phyloP scores from a whole-genome alignment of 2,329 filamentous ascomycete genomes.

The Exophiala oligosperma region DNA sequence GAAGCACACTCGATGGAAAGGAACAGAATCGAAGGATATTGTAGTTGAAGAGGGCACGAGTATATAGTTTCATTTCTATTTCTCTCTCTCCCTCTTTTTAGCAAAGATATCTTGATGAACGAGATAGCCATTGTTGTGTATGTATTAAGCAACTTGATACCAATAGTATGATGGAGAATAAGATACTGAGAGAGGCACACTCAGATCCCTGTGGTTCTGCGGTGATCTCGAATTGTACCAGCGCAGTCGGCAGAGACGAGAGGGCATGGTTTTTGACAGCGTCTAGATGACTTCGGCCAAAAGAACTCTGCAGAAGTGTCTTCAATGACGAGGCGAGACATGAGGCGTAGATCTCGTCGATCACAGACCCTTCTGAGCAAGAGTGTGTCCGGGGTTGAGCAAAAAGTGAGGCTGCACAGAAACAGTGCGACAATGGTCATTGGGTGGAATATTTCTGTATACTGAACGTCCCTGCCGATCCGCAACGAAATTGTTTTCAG shows the following conservation, averaged over 20 bases:
- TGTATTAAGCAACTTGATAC: constrained; percentile 9
- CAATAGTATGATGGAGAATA: neutral
- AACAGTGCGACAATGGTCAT: neutral
- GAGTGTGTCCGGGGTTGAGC: neutral
- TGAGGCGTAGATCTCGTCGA: neutral
- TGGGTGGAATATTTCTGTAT: neutral
- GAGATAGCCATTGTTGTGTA: constrained; percentile 1
- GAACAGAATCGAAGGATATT: neutral
- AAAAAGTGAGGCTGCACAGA: neutral
- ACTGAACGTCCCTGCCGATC: neutral
- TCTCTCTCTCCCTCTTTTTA: constrained; percentile 3
- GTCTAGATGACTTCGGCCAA: neutral
- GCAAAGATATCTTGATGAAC: constrained; percentile 2
- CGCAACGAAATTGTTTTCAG: neutral
- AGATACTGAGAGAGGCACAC: neutral
- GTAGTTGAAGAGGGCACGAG: neutral
- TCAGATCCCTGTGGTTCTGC: too few relatives aligned
- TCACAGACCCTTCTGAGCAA: neutral
- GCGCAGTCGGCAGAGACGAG: neutral
- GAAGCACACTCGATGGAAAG: neutral
- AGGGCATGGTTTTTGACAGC: neutral
- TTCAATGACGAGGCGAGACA: neutral
- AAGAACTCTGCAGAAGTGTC: constrained; percentile 3
- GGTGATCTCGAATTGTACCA: neutral
- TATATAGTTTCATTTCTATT: constrained; percentile 9